phyloP scores from a whole-genome alignment of 2,329 filamentous ascomycete species.

The Fusarium globosum region DNA sequence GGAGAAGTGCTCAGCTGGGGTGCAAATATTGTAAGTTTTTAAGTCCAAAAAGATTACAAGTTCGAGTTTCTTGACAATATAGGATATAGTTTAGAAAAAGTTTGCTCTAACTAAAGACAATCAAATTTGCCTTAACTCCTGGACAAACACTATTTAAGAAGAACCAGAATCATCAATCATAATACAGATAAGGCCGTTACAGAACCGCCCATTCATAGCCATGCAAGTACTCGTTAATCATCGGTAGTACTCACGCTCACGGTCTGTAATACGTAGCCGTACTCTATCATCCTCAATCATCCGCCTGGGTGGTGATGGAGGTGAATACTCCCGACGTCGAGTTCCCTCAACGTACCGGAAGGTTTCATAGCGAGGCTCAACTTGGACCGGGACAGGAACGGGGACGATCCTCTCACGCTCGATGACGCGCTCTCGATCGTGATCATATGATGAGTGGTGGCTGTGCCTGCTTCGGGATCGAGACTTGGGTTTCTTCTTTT shows the following conservation, averaged over 20 bases:
- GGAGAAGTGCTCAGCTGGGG: background rate
- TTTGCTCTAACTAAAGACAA: background rate
- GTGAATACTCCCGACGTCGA: constrained; percentile 47
- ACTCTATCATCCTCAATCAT: constrained; percentile 47
- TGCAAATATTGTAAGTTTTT: background rate
- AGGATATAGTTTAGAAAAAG: background rate
- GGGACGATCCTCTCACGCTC: constrained; percentile 63
- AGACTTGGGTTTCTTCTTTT: constrained; percentile 45
- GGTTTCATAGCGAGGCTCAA: constrained; percentile 57
- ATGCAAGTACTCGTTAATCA: constrained; percentile 5
- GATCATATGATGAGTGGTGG: constrained; percentile 40
- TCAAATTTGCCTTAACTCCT: constrained; percentile 31
- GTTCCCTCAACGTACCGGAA: constrained; percentile 66
- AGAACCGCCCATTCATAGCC: background rate
- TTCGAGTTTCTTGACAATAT: background rate
- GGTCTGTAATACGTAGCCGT: constrained; percentile 51
- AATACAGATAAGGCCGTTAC: constrained; percentile 36
- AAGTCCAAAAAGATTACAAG: background rate
- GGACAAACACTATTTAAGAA: constrained; percentile 7
- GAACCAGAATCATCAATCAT: constrained; percentile 36
- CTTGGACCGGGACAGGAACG: constrained; percentile 55
- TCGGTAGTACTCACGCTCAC: constrained; percentile 49
- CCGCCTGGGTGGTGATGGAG: constrained; percentile 48
- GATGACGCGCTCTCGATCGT: constrained; percentile 61
- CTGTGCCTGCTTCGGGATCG: constrained; percentile 48